phyloP scores from a whole-genome alignment of 148 eudicot species.

The Chenopodium formosanum region DNA sequence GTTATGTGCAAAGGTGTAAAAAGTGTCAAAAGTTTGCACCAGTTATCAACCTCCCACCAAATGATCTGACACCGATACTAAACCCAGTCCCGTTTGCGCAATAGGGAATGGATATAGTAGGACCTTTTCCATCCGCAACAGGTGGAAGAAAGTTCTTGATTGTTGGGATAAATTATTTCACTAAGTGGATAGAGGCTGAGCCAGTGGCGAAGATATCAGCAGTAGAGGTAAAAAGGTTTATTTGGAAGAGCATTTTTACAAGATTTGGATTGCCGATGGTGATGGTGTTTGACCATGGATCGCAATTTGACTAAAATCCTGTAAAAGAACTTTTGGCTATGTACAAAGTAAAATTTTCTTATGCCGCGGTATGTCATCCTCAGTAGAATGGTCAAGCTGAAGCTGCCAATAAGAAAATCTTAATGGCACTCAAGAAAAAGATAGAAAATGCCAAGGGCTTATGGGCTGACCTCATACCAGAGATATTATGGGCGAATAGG shows the following conservation, averaged over 20 bases:
- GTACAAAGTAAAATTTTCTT: background rate
- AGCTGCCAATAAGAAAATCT: background rate
- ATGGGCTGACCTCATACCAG: too few relatives aligned
- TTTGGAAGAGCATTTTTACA: background rate
- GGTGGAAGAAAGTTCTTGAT: background rate
- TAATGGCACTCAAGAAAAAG: background rate
- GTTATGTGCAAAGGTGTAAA: too few relatives aligned
- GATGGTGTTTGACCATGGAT: background rate
- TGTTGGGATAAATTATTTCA: background rate
- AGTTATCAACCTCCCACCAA: too few relatives aligned
- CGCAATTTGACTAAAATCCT: background rate
- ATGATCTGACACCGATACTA: too few relatives aligned
- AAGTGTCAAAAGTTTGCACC: too few relatives aligned
- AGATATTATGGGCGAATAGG: too few relatives aligned
- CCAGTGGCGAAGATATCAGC: background rate
- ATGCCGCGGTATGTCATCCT: background rate
- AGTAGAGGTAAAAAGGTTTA: background rate
- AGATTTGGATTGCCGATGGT: background rate
- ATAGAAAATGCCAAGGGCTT: background rate
- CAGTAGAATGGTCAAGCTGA: background rate
- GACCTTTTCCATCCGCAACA: too few relatives aligned
- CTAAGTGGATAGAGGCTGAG: background rate
- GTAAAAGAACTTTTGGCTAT: fast-evolving
- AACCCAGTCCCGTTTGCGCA: too few relatives aligned
- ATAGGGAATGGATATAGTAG: too few relatives aligned